Evolutionary conservation across 148 eudicot species (phyloP).

Genomic region (Pharnaceum exiguum): DNA sequence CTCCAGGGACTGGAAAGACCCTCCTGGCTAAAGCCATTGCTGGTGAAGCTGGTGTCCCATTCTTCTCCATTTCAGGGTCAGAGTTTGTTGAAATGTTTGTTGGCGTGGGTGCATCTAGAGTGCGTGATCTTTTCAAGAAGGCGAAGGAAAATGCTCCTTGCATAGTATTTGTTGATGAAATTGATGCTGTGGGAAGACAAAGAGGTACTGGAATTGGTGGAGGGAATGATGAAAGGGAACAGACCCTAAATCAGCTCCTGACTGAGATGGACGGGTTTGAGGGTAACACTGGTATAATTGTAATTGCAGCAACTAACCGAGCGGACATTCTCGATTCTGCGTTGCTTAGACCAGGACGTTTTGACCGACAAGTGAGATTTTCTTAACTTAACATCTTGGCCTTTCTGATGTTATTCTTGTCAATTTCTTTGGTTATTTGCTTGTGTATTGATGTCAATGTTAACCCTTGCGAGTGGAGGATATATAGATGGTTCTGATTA

Average conservation of each 20-base stretch:
- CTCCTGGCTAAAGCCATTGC: conserved; percentile 95
- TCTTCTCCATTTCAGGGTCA: conserved; percentile 97
- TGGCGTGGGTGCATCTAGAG: conserved; percentile 98
- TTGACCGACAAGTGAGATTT: conserved; percentile 83
- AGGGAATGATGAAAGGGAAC: conserved; percentile 98
- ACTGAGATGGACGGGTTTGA: conserved; percentile 99
- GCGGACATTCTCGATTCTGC: conserved; percentile 99
- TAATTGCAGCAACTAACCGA: conserved; percentile 93
- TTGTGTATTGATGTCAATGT: neutral
- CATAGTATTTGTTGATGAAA: conserved; percentile 99
- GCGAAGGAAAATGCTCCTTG: conserved; percentile 99
- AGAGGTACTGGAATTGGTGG: conserved; percentile 99
- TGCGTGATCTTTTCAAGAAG: conserved; percentile 96
- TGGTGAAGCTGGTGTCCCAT: conserved; percentile 99
- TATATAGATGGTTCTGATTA: neutral
- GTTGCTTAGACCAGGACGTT: conserved; percentile 89
- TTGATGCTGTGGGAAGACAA: conserved; percentile 98
- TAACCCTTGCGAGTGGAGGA: no score
- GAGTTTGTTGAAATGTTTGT: conserved; percentile 99
- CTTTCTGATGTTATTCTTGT: neutral
- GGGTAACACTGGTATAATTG: conserved; percentile 95
- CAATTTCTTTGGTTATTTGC: neutral
- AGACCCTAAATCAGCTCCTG: conserved; percentile 92
- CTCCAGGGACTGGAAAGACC: conserved; percentile 98
- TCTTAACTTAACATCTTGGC: neutral